Evolutionary conservation across 192 early-diverging fungal species (phyloP).

Genomic region (Podila horticola): DNA sequence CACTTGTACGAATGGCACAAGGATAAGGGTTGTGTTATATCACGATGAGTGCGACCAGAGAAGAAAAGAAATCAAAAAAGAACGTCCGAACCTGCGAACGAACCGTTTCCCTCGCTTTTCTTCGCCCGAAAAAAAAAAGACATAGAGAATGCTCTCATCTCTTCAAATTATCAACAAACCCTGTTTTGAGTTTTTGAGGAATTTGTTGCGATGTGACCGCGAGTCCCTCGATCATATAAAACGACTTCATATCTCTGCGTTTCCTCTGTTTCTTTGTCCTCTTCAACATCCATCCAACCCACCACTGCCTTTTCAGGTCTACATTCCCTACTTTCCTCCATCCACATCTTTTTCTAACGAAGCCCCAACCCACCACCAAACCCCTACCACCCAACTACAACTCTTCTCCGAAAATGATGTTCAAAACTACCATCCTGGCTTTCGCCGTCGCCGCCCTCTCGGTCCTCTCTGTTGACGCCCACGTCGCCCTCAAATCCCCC

Average conservation of each 20-base stretch:
- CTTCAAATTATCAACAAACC: too few relatives aligned
- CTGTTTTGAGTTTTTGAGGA: too few relatives aligned
- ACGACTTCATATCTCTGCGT: background rate
- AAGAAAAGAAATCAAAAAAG: too few relatives aligned
- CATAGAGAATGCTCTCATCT: too few relatives aligned
- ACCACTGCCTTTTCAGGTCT: background rate
- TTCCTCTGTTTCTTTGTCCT: background rate
- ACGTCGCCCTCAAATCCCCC: constrained; percentile 52
- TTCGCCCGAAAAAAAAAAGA: too few relatives aligned
- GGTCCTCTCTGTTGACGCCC: constrained; percentile 51
- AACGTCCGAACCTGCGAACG: too few relatives aligned
- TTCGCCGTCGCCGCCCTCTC: constrained; percentile 18
- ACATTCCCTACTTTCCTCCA: background rate
- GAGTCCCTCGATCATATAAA: background rate
- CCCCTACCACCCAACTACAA: background rate
- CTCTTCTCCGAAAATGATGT: constrained; percentile 13
- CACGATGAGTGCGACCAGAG: too few relatives aligned
- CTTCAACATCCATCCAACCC: background rate
- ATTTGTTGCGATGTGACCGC: background rate
- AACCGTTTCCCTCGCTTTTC: too few relatives aligned
- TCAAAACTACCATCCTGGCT: constrained; percentile 35
- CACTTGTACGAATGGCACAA: too few relatives aligned
- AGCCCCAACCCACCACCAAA: background rate
- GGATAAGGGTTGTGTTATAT: too few relatives aligned
- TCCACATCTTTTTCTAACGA: background rate